These are phyloP conservation scores for Entophlyctis luteolus DNA, from an alignment of 192 early-diverging fungal species.

Conservation along the genomic window DNA sequence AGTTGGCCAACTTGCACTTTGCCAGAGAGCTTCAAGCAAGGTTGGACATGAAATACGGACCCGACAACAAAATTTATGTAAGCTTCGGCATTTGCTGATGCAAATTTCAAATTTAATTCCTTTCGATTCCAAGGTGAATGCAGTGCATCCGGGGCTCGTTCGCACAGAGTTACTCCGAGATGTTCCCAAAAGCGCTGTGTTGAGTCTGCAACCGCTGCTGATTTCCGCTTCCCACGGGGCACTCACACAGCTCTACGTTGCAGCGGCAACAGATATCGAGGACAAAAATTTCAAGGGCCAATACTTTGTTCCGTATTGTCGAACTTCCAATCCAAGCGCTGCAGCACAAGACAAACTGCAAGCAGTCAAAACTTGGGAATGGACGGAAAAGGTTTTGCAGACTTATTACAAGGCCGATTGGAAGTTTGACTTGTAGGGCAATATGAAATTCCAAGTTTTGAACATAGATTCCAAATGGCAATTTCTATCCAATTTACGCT, in stretches of 20 bases:
- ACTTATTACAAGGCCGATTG: not conserved
- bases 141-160: not conserved
- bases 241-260: constrained; percentile 34
- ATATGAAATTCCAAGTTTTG: too few relatives aligned
- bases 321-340: not conserved
- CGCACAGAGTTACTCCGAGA: not conserved
- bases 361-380: constrained; percentile 27
- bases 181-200: not conserved
- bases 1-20: constrained; percentile 55
- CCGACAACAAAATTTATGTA: not conserved
- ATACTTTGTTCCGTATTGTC: constrained; percentile 39
- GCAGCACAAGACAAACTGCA: not conserved
- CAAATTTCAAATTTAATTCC: not conserved
- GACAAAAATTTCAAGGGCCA: constrained; percentile 20
- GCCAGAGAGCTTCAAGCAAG: constrained; percentile 41
- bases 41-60: constrained; percentile 30
- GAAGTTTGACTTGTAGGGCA: not conserved
- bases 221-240: constrained; percentile 30
- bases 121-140: not conserved
- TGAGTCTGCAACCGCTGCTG: constrained; percentile 9
- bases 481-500: too few relatives aligned
- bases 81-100: not conserved
- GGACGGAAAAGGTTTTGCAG: constrained; percentile 17
- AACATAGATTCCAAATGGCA: too few relatives aligned
- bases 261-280: constrained; percentile 26